Conservation (phyloP, 2,329 filamentous ascomycete species). For the Apiospora hydei region DNA sequence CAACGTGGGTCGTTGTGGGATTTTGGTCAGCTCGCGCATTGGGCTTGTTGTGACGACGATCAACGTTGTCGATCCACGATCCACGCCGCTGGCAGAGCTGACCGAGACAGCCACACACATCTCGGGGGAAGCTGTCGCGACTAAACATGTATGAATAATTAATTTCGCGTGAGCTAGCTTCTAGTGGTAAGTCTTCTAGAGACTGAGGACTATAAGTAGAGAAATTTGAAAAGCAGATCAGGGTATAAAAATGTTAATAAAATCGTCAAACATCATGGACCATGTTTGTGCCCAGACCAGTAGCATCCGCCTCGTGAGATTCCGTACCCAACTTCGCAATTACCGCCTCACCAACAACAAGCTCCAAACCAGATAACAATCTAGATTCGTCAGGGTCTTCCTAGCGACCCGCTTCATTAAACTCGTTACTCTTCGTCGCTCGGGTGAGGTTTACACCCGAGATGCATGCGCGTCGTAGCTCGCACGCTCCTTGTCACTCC, state of each 20-base stretch:
- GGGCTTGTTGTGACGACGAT: background rate
- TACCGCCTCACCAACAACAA: background rate
- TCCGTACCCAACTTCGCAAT: background rate
- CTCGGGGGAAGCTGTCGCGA: background rate
- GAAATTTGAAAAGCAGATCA: background rate
- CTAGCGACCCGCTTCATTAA: background rate
- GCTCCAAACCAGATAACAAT: background rate
- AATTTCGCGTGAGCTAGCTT: background rate
- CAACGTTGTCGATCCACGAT: background rate
- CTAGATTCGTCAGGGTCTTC: background rate
- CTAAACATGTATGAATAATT: background rate
- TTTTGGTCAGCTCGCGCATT: background rate
- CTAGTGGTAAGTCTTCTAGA: background rate
- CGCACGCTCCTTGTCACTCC: background rate
- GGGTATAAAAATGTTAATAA: conserved; percentile 8
- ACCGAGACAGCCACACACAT: background rate
- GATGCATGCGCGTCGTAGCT: background rate
- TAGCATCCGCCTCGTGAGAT: background rate
- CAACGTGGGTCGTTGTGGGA: background rate
- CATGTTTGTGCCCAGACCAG: conserved; percentile 4
- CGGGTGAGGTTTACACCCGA: background rate
- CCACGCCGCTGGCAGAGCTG: background rate
- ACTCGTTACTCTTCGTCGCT: background rate
- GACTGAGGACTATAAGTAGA: background rate
- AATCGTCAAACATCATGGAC: background rate